Evolutionary conservation across 2,329 filamentous ascomycete species (phyloP), one percentile per base, ranked within the genome.

Genomic region (Sporothrix brasiliensis): DNA sequence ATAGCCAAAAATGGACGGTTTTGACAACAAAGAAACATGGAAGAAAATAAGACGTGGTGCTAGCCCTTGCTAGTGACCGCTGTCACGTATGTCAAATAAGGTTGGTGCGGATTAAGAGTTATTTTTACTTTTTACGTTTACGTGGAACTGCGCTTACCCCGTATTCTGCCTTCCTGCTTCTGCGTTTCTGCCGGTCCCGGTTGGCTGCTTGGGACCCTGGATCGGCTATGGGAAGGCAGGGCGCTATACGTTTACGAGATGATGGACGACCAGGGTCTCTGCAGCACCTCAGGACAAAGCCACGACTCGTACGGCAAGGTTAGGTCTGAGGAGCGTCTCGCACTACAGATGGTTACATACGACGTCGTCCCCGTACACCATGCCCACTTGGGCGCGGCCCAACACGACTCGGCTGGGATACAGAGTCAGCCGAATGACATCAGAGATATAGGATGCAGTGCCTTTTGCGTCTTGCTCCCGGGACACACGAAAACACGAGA

Each of bases 241-340:
- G 60, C 56, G 7, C 41, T 63, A 21, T 41, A 49, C 41, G 60
- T 63, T 63, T 63, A 63, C 60, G 60, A 63, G 60, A 41, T 49
- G 60, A 30, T 58, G 53, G 13, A 4, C 53, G 30, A 44, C 56
- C 60, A 27, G 44, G 60, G 60, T 63, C 34, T 34, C 34, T 34
- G 34, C 34, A 4, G 34, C 34, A 34, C 4, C 6, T 9, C 34
- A 34, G 34, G 34, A 34, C 34, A 21, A 21, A 47, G 60, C 41
- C 21, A n/a, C 60, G 41, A 21, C 41, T 30, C 7, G 39, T 21
- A 27, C 9, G 27, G 10, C 21, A n/a, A 61, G 24, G 34, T 9
- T 41, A 21, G 60, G 41, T 11, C 30, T 27, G 30, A 5, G 3
- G 34, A 60, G 56, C 56, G 10, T 60, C 30, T 19, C 56, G 4